Conservation (phyloP, 805 yeast species). For the Hanseniaspora taiwanica region DNA sequence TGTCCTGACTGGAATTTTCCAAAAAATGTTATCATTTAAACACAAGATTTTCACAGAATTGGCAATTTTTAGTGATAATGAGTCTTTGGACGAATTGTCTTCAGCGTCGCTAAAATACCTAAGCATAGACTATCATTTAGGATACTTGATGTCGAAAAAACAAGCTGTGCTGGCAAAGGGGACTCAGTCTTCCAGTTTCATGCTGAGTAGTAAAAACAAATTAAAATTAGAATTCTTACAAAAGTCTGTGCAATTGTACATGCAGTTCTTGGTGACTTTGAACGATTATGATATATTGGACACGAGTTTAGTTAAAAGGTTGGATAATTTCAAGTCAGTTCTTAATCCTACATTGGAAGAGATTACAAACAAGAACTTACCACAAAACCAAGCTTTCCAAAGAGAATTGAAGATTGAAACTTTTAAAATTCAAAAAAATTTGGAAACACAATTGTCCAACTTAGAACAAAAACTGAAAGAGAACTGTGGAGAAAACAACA, state of each 20-base stretch:
- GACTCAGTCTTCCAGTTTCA: slow-evolving; percentile 3
- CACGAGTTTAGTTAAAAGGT: slow-evolving; percentile 23
- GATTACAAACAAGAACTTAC: slow-evolving; percentile 8
- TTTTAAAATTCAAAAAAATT: slow-evolving; percentile 44
- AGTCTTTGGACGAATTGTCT: slow-evolving; percentile 51
- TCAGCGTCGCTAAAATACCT: slow-evolving; percentile 51
- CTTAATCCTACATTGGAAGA: slow-evolving; percentile 29
- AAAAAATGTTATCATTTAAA: slow-evolving; percentile 33
- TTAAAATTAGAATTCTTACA: slow-evolving; percentile 26
- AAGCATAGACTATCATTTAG: slow-evolving; percentile 47
- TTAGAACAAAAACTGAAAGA: slow-evolving; percentile 15
- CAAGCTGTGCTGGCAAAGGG: slow-evolving; percentile 10
- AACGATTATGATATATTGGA: slow-evolving; percentile 33
- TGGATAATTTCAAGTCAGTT: slow-evolving; percentile 29
- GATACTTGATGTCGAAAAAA: slow-evolving; percentile 21
- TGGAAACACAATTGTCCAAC: slow-evolving; percentile 31
- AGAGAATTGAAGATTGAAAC: slow-evolving; percentile 65
- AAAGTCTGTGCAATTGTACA: slow-evolving; percentile 30
- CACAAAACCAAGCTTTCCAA: slow-evolving; percentile 23
- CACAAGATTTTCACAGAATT: slow-evolving; percentile 29
- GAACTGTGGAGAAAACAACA: slow-evolving; percentile 11
- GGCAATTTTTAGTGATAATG: slow-evolving; percentile 60
- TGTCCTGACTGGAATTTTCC: slow-evolving; percentile 24
- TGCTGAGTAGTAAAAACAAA: slow-evolving; percentile 15
- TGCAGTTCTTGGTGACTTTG: slow-evolving; percentile 33